Base-by-base conservation (phyloP, 2,329 filamentous ascomycete species). In the Chaetomiaceae sp. region DNA sequence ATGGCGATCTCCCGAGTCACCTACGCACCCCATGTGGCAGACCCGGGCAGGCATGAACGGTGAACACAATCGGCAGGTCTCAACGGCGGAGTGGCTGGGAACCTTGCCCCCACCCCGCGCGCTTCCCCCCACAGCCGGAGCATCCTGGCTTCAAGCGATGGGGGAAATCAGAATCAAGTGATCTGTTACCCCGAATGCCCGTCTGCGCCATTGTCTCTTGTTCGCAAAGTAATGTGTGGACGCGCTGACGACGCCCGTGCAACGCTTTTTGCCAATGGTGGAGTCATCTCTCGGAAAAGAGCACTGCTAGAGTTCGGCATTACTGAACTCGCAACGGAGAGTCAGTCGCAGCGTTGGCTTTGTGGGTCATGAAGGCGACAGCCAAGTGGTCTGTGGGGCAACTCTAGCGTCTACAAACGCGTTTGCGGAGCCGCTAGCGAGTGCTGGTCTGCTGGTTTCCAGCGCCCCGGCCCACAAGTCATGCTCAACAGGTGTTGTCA, bases 11-110 rank as follows among this genome's bases (percentile, higher is more conserved):
- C 18, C 15, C 20, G 18, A 33, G 26, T 34, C 10, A n/a, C n/a
- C n/a, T n/a, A 44, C 18, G 37, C 24, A 37, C 19, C 24, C 47
- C 33, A 37, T 47, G 40, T 47, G 37, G 43, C 41, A 40, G 41
- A 20, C 39, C 38, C n/a, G 42, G 22, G 6, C 40, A 42, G n/a
- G 41, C 48, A 49, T 47, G 37, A 45, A 49, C 47, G 42, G 45
- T 26, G 47, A 33, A n/a, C 38, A 42, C 33, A n/a, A 29, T n/a
- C 15, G 35, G 26, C 36, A 42, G 29, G 33, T 40, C 49, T 49
- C 52, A 57, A 56, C 56, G 53, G 53, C 51, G 42, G 41, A 51
- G 51, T 51, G 52, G 43, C 45, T 51, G 49, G 51, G 47, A 24
- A 12, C 10, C 30, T 15, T 30, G 30, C 30, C 27, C n/a, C 39